phyloP scores from a whole-genome alignment of 2,329 filamentous ascomycete species.

The Coniochaeta pulveracea region DNA sequence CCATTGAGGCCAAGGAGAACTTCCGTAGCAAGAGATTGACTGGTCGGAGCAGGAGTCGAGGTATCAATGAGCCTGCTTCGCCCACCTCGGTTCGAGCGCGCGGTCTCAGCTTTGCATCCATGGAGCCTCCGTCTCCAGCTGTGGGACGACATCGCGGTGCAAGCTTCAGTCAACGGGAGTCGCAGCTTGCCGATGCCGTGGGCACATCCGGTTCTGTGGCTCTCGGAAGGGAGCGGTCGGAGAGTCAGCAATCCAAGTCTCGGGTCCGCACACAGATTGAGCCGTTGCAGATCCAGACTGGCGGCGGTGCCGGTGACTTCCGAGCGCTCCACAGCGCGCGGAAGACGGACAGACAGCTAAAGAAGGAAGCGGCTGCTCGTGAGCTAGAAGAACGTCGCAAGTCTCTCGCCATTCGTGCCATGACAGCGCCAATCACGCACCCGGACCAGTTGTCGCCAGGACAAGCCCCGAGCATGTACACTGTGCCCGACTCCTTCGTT shows the following conservation, averaged over 20 bases:
- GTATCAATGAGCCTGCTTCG: constrained; percentile 21
- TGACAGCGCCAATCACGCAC: constrained; percentile 69
- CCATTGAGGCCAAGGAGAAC: constrained; percentile 39
- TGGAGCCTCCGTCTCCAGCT: constrained; percentile 1
- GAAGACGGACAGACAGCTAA: constrained; percentile 51
- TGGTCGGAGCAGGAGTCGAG: constrained; percentile 37
- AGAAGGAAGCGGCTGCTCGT: constrained; percentile 66
- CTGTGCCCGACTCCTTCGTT: constrained; percentile 15
- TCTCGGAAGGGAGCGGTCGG: constrained; percentile 13
- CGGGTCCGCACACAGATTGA: constrained; percentile 6
- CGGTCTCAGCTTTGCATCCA: constrained; percentile 1
- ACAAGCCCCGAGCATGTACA: constrained; percentile 33
- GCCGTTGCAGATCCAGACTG: constrained; percentile 27
- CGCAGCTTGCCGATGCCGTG: constrained; percentile 4
- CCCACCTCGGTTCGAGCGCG: constrained; percentile 16
- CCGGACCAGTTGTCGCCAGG: constrained; percentile 44
- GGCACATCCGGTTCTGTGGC: not conserved
- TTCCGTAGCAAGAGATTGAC: constrained; percentile 39
- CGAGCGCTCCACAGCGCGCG: no score
- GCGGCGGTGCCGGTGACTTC: constrained; percentile 41
- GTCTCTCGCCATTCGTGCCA: constrained; percentile 70
- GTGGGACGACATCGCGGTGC: not conserved
- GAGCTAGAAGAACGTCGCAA: constrained; percentile 82
- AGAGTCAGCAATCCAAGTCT: constrained; percentile 12
- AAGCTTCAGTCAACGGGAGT: not conserved